phyloP scores from a whole-genome alignment of 2,329 filamentous ascomycete genomes.

The Paecilomyces formosus region DNA sequence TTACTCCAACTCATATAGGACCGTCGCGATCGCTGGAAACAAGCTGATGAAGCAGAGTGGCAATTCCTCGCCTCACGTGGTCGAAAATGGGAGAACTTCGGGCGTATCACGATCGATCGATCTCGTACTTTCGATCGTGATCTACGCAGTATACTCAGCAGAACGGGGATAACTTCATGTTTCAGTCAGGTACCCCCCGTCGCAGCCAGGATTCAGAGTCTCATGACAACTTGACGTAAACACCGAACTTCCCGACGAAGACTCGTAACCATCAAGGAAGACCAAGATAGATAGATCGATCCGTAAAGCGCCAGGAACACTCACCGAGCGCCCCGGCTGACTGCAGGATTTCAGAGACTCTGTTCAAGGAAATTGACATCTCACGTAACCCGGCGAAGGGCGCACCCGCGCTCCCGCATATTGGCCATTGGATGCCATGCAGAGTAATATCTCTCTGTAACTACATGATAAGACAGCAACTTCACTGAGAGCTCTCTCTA shows the following conservation, averaged over 20 bases:
- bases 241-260: neutral
- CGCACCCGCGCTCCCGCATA: neutral
- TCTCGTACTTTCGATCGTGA: neutral
- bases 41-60: neutral
- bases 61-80: neutral
- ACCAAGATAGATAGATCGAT: neutral
- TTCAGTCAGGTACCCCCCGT: neutral
- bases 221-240: neutral
- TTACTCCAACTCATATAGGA: neutral
- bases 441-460: neutral
- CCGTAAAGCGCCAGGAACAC: neutral
- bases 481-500: neutral
- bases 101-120: neutral
- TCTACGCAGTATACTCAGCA: neutral
- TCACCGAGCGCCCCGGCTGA: neutral
- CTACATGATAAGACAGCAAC: neutral
- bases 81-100: neutral
- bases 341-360: neutral
- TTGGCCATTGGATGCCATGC: neutral
- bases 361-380: neutral
- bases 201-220: neutral
- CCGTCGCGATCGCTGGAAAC: neutral
- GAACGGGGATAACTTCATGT: neutral
- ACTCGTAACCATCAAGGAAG: neutral
- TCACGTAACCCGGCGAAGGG: neutral